phyloP scores from a whole-genome alignment of 352 stramenopile genomes.

The Blastocystis sp. region DNA sequence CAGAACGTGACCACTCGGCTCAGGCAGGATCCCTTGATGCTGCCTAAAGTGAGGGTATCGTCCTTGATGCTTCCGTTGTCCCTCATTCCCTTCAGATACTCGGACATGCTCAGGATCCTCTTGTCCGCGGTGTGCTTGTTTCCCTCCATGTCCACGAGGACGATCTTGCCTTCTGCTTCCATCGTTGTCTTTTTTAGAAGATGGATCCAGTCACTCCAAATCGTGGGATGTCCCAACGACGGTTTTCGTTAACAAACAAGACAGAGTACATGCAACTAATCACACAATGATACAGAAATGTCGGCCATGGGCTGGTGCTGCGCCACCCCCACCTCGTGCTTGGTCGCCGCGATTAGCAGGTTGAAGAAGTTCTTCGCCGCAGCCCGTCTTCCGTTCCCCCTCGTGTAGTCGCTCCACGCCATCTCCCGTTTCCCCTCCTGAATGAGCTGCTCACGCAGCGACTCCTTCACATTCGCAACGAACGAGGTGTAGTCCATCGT shows the following conservation, averaged over 20 bases:
- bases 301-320: not conserved
- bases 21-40: constrained; percentile 69
- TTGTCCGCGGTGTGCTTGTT: not conserved
- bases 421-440: not conserved
- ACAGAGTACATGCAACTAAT: not conserved
- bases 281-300: constrained; percentile 11
- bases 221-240: not conserved
- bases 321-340: not conserved
- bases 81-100: constrained; percentile 55
- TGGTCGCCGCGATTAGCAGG: not conserved
- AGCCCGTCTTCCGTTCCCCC: not conserved
- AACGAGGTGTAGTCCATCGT: not conserved
- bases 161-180: constrained; percentile 4
- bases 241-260: not conserved
- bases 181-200: not conserved
- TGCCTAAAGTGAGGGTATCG: constrained; percentile 69
- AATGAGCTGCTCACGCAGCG: not conserved
- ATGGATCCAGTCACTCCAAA: not conserved
- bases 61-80: constrained; percentile 4
- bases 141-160: constrained; percentile 18
- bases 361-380: constrained; percentile 17
- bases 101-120: constrained; percentile 21
- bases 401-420: not conserved
- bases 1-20: constrained; percentile 73
- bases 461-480: not conserved